phyloP scores from a whole-genome alignment of 768 basidiomycete species.

The Panellus pusillus region DNA sequence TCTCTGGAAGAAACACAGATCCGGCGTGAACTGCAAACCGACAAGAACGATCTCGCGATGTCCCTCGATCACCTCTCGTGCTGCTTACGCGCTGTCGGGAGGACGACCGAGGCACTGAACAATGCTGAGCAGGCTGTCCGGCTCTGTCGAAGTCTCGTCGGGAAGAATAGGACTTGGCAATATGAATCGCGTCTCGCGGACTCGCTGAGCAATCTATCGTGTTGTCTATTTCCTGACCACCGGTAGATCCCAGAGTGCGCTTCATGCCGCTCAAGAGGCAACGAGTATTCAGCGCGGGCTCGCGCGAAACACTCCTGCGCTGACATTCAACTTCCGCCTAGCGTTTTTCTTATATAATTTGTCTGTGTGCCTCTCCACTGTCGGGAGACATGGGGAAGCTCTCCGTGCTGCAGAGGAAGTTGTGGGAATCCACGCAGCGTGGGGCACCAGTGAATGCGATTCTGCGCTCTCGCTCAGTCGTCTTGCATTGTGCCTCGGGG shows the following conservation, averaged over 20 bases:
- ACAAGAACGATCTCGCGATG: not conserved
- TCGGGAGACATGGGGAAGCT: slow-evolving; percentile 11
- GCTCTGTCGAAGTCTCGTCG: slow-evolving; percentile 6
- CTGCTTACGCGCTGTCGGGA: slow-evolving; percentile 4
- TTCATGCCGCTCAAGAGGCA: slow-evolving; percentile 13
- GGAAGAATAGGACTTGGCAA: not conserved
- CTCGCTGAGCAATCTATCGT: slow-evolving; percentile 11
- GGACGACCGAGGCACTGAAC: not conserved
- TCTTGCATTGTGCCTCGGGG: slow-evolving; percentile 8
- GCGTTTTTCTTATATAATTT: slow-evolving; percentile 16
- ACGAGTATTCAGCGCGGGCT: slow-evolving; percentile 16
- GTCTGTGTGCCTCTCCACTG: slow-evolving; percentile 9
- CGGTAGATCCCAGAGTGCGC: slow-evolving; percentile 1
- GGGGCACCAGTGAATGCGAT: not conserved
- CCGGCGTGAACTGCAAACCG: slow-evolving; percentile 7
- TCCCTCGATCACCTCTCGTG: slow-evolving; percentile 12
- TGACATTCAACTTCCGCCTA: slow-evolving; percentile 5
- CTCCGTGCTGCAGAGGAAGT: slow-evolving; percentile 16
- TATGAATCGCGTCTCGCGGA: slow-evolving; percentile 10
- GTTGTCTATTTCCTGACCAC: slow-evolving; percentile 1
- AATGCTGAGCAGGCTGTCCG: slow-evolving; percentile 14
- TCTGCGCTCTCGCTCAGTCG: slow-evolving; percentile 14
- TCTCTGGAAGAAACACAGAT: slow-evolving; percentile 6
- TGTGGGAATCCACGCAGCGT: not conserved
- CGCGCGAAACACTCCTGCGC: not conserved